These are phyloP conservation scores for Candida lessepsii DNA, from an alignment of 805 yeast species.

Conservation along the genomic window DNA sequence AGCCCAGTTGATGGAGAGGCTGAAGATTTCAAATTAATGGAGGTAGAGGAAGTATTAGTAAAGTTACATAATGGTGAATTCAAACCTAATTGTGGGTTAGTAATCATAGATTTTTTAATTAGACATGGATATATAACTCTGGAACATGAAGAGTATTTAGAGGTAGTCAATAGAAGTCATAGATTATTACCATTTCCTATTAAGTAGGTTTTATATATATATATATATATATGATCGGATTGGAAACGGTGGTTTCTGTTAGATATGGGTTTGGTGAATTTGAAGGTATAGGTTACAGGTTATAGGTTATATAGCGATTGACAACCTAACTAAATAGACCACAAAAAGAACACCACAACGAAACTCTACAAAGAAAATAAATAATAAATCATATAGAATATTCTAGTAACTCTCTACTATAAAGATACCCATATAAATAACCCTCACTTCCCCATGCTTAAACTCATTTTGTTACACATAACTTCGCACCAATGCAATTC, in stretches of 20 bases:
- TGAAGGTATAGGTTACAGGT: too few relatives aligned
- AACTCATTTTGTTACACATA: too few relatives aligned
- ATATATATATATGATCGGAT: too few relatives aligned
- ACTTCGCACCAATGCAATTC: constrained; percentile 5
- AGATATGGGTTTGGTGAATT: too few relatives aligned
- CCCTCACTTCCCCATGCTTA: not conserved
- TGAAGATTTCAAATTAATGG: constrained; percentile 64
- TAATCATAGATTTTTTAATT: constrained; percentile 80
- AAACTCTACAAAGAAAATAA: too few relatives aligned
- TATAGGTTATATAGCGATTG: too few relatives aligned
- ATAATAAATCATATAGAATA: too few relatives aligned
- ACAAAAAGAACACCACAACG: too few relatives aligned
- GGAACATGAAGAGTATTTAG: constrained; percentile 67
- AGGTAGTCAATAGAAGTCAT: constrained; percentile 61
- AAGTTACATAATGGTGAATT: constrained; percentile 60
- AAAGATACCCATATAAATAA: too few relatives aligned
- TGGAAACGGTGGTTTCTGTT: too few relatives aligned
- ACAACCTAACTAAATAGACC: too few relatives aligned
- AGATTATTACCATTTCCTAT: constrained; percentile 69
- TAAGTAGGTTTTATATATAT: constrained; percentile 11
- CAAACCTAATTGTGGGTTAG: constrained; percentile 85
- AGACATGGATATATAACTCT: constrained; percentile 75
- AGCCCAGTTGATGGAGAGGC: constrained; percentile 55
- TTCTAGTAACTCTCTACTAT: too few relatives aligned
- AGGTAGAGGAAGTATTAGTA: constrained; percentile 52